phyloP scores from a whole-genome alignment of 2,329 filamentous ascomycete species.

The Ophiostoma quercus region DNA sequence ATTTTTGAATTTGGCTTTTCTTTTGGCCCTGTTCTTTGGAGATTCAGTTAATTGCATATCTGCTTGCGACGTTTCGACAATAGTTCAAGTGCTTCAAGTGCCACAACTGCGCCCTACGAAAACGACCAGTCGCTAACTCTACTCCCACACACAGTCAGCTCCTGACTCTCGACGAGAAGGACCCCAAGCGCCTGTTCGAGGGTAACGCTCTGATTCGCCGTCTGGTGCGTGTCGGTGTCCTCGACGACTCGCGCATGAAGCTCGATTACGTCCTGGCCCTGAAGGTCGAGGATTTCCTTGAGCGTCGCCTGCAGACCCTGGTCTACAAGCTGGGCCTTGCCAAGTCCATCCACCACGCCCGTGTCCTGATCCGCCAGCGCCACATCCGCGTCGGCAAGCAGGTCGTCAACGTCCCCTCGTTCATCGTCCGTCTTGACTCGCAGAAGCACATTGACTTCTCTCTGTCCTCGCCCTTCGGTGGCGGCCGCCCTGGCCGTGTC shows the following conservation, averaged over 20 bases:
- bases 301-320: slow-evolving; percentile 98
- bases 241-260: slow-evolving; percentile 99
- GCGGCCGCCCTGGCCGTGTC: slow-evolving; percentile 93
- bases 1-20: neutral
- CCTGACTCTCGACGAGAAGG: slow-evolving; percentile 99
- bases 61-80: neutral
- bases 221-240: slow-evolving; percentile 98
- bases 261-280: slow-evolving; percentile 99
- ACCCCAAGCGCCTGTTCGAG: slow-evolving; percentile 99
- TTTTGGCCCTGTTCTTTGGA: neutral
- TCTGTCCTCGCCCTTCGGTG: slow-evolving; percentile 94
- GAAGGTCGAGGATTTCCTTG: slow-evolving; percentile 99
- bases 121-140: neutral
- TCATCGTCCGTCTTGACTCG: slow-evolving; percentile 98
- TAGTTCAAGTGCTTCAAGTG: neutral
- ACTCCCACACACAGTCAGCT: slow-evolving; percentile 69
- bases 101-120: neutral
- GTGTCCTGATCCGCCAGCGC: slow-evolving; percentile 98
- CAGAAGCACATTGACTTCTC: slow-evolving; percentile 99
- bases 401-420: slow-evolving; percentile 99
- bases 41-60: neutral
- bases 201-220: slow-evolving; percentile 99
- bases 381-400: slow-evolving; percentile 99
- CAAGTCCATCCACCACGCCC: slow-evolving; percentile 99
- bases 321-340: slow-evolving; percentile 99